These are phyloP conservation scores for Sutorius australiensis DNA, from an alignment of 768 basidiomycete genomes.

Conservation along the genomic window DNA sequence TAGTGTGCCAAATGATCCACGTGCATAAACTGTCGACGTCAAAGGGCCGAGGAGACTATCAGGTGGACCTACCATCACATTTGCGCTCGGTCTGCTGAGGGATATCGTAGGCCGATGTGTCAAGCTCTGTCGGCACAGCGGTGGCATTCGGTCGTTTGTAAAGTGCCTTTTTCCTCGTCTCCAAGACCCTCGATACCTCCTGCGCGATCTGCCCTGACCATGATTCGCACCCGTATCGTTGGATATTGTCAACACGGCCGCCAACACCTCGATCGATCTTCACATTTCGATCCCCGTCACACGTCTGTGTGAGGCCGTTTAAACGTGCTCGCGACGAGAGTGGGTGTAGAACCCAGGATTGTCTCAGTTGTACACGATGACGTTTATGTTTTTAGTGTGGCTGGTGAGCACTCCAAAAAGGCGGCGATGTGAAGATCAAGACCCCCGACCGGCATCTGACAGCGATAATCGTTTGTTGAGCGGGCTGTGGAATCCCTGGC, in stretches of 20 bases:
- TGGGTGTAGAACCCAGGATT: slow-evolving; percentile 20
- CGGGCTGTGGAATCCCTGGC: slow-evolving; percentile 25
- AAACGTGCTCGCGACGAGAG: not conserved
- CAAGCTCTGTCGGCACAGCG: slow-evolving; percentile 40
- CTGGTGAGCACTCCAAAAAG: not conserved
- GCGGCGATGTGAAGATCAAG: not conserved
- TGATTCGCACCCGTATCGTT: slow-evolving; percentile 51
- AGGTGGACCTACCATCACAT: slow-evolving; percentile 83
- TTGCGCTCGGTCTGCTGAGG: slow-evolving; percentile 76
- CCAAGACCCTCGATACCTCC: not conserved
- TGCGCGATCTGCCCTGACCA: not conserved
- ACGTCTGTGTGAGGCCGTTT: slow-evolving; percentile 52
- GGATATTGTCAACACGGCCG: slow-evolving; percentile 42
- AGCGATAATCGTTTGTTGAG: slow-evolving; percentile 32
- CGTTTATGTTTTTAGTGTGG: not conserved
- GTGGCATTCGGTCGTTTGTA: slow-evolving; percentile 69
- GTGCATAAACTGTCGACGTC: no score
- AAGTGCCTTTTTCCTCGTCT: slow-evolving; percentile 18
- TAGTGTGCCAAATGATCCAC: no score
- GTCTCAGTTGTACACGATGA: slow-evolving; percentile 22
- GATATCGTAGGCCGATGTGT: slow-evolving; percentile 70
- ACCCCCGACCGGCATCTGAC: slow-evolving; percentile 23
- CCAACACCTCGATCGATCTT: slow-evolving; percentile 48
- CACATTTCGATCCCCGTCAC: slow-evolving; percentile 76
- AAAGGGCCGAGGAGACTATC: slow-evolving; percentile 29